Percentiles rank a stretch among this genome's conserved stretches.
phyloP scores from a whole-genome alignment of 2,329 filamentous ascomycete genomes.

The Dactylellina sp. region DNA sequence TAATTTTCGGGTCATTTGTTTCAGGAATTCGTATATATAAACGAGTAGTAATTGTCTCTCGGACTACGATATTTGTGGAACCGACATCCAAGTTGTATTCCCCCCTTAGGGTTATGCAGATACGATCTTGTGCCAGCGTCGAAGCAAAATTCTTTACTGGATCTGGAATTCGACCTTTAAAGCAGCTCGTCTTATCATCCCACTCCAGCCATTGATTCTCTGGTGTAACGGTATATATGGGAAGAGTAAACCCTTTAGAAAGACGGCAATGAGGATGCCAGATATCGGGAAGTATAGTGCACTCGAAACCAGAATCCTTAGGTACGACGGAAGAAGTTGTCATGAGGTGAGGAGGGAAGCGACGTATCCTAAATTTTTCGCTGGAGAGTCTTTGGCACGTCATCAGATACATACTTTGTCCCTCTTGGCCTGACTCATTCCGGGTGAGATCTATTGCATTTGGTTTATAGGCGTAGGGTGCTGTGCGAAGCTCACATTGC shows the following conservation, averaged over 20 bases:
- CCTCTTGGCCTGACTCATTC: background rate
- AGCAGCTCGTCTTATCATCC: slow-evolving; percentile 18
- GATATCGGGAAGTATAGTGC: slow-evolving; percentile 16
- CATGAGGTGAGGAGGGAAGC: slow-evolving; percentile 24
- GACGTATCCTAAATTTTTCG: slow-evolving; percentile 17
- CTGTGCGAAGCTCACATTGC: slow-evolving; percentile 19
- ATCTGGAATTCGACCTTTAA: slow-evolving; percentile 23
- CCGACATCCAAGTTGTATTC: slow-evolving; percentile 18
- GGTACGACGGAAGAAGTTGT: background rate
- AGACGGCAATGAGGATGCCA: slow-evolving; percentile 44
- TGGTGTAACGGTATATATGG: slow-evolving; percentile 18
- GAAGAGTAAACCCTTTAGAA: background rate
- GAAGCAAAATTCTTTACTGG: background rate
- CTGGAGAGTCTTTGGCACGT: slow-evolving; percentile 13
- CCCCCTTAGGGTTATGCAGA: slow-evolving; percentile 15
- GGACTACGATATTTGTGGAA: slow-evolving; percentile 1
- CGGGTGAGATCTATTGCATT: slow-evolving; percentile 9
- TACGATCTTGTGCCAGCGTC: background rate
- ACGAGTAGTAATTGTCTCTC: slow-evolving; percentile 23
- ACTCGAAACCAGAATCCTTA: background rate
- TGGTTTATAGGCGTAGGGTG: slow-evolving; percentile 21
- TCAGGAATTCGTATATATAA: slow-evolving; percentile 9
- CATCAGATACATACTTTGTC: slow-evolving; percentile 25
- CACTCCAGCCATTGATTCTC: slow-evolving; percentile 34
- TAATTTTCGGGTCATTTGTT: background rate